Conservation (phyloP, 371 early-diverging fungal genomes). For the Apophysomyces trapeziformis region DNA sequence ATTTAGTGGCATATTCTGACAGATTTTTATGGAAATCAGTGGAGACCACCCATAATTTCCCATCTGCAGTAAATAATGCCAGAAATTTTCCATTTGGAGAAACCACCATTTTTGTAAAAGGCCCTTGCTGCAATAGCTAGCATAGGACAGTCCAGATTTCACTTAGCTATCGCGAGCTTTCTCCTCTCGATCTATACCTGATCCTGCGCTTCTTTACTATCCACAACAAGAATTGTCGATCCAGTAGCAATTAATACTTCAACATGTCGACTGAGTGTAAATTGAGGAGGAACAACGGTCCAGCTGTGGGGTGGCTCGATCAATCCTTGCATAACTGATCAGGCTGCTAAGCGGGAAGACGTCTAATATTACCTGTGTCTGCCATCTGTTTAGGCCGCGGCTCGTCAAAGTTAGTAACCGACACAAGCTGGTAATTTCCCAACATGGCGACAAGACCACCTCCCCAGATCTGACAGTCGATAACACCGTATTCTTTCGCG, state of each 20-base stretch:
- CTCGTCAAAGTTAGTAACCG: conserved; percentile 82
- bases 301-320: conserved; percentile 80
- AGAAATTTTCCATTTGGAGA: conserved; percentile 94
- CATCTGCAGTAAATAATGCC: conserved; percentile 81
- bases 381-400: conserved; percentile 83
- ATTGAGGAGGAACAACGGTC: conserved; percentile 89
- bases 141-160: neutral
- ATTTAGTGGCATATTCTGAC: conserved; percentile 81
- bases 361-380: conserved; percentile 59
- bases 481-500: conserved; percentile 77
- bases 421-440: conserved; percentile 77
- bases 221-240: conserved; percentile 79
- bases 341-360: neutral
- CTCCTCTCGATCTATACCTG: conserved; percentile 58
- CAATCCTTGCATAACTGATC: conserved; percentile 44
- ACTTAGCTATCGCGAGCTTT: conserved; percentile 2
- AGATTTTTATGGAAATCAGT: conserved; percentile 93
- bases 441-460: conserved; percentile 91
- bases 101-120: conserved; percentile 84
- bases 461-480: conserved; percentile 89
- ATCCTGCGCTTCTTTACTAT: conserved; percentile 82
- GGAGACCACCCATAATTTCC: conserved; percentile 92
- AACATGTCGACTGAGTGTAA: conserved; percentile 85
- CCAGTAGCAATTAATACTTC: conserved; percentile 87
- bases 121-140: conserved; percentile 85